Evolutionary conservation across 345 rosid species (phyloP).

Genomic region (Eucalyptus victrix): DNA sequence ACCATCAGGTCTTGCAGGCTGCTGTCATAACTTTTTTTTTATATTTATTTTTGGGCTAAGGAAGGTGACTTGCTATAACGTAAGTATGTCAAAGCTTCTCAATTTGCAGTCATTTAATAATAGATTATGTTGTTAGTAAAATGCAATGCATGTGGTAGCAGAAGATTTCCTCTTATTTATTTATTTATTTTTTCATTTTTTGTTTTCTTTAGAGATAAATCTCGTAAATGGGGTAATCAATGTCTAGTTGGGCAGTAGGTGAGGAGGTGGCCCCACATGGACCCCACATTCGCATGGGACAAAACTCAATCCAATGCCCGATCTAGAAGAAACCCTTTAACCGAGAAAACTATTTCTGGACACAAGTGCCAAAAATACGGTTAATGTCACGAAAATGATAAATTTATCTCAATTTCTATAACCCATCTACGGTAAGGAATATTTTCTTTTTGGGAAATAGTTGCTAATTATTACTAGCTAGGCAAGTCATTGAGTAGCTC

Average conservation of each 20-base stretch:
- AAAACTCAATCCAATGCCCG: not conserved
- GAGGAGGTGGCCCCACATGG: not conserved
- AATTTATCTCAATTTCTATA: not conserved
- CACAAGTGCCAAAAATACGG: not conserved
- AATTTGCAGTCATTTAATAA: not conserved
- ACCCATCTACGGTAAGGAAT: not conserved
- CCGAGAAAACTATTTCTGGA: not conserved
- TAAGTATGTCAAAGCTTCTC: not conserved
- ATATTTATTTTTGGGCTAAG: not conserved
- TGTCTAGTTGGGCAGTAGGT: not conserved
- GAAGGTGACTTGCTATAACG: not conserved
- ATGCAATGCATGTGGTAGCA: not conserved
- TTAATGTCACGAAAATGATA: no score
- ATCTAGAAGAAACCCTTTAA: not conserved
- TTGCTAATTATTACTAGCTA: not conserved
- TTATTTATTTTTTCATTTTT: not conserved
- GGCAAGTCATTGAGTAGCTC: not conserved
- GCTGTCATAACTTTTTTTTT: not conserved
- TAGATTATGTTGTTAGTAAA: not conserved
- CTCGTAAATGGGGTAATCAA: not conserved
- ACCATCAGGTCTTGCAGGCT: not conserved
- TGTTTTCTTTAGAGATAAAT: not conserved
- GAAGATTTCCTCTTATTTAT: not conserved
- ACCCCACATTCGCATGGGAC: not conserved
- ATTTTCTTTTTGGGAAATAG: not conserved